phyloP scores from a whole-genome alignment of 768 basidiomycete species.

The Suillus spraguei region DNA sequence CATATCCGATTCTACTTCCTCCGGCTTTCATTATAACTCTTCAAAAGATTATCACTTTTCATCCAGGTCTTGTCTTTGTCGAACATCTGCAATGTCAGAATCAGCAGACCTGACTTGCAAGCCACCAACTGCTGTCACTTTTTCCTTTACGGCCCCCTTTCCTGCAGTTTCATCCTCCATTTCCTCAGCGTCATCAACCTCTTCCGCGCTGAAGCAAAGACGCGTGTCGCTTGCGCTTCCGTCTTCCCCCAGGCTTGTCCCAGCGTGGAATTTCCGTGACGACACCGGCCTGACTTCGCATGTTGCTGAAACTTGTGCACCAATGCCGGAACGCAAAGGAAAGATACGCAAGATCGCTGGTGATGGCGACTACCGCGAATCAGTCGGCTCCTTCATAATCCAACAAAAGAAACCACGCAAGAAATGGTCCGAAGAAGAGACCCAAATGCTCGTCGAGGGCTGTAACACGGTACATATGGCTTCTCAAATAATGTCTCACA shows the following conservation, averaged over 20 bases:
- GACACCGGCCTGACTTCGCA: constrained; percentile 64
- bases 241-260: constrained; percentile 66
- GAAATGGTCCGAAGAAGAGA: constrained; percentile 86
- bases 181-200: constrained; percentile 15
- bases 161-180: constrained; percentile 38
- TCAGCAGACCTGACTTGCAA: constrained; percentile 11
- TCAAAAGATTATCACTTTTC: constrained; percentile 19
- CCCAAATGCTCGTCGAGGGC: constrained; percentile 85
- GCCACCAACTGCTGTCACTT: constrained; percentile 53
- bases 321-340: constrained; percentile 57
- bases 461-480: constrained; percentile 70
- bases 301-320: constrained; percentile 25
- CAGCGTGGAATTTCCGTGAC: constrained; percentile 76
- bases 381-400: constrained; percentile 29
- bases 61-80: constrained; percentile 11
- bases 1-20: constrained; percentile 21
- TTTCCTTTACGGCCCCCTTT: constrained; percentile 65
- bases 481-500: neutral
- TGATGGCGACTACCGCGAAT: constrained; percentile 34
- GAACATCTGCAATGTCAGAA: constrained; percentile 16
- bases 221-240: constrained; percentile 75
- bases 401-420: constrained; percentile 78
- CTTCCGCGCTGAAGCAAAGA: constrained; percentile 51
- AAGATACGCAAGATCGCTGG: constrained; percentile 60
- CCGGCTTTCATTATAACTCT: constrained; percentile 18